Base-by-base conservation (phyloP, 768 basidiomycete genomes). In the Boletus eberwhitei region DNA sequence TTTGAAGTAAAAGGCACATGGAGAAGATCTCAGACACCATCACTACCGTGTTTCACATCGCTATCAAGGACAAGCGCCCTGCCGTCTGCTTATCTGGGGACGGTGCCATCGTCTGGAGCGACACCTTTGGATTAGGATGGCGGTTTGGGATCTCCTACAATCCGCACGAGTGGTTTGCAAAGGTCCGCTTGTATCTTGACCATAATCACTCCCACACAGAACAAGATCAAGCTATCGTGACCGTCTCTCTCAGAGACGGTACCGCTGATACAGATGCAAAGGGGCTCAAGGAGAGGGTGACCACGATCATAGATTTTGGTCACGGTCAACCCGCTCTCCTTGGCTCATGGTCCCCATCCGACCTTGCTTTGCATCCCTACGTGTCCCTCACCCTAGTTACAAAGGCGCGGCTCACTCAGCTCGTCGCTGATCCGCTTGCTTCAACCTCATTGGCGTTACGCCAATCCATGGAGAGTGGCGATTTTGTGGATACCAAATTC, bases 401-500 rank as follows among this genome's bases (percentile, higher is more conserved):
- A 8, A 71, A 62, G 52, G 51, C 59, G 11, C 55, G 52, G 0
- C 47, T 57, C 21, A 47, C 61, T 6, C 54, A 45, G 5, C 45
- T 13, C 7, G 35, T 32, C 49, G 22, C 59, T 4, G 55, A 57
- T 8, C 66, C 67, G 0, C 62, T 64, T 8, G 22, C 53, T 11
- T 53, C 64, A 4, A 48, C 59, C 8, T 50, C 64, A 0, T n/a
- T 53, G 38, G 69, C 60, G 1, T 40, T 71, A 3, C 56, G 55
- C 46, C 57, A 57, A 37, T 69, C 67, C 38, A 58, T 69, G 67
- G 45, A 43, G 13, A 57, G 36, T 16, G 67, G 69, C 8, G 62
- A 66, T 38, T 67, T 69, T 38, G 49, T 67, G 2, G 62, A 69
- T 41, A 69, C 67, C 7, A 69, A 65, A 34, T 69, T 71, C 37